Percentiles rank a stretch among this genome's conserved stretches.
Evolutionary conservation across 2,329 filamentous ascomycete genomes (phyloP).

Genomic region (Polytolypa hystricis): DNA sequence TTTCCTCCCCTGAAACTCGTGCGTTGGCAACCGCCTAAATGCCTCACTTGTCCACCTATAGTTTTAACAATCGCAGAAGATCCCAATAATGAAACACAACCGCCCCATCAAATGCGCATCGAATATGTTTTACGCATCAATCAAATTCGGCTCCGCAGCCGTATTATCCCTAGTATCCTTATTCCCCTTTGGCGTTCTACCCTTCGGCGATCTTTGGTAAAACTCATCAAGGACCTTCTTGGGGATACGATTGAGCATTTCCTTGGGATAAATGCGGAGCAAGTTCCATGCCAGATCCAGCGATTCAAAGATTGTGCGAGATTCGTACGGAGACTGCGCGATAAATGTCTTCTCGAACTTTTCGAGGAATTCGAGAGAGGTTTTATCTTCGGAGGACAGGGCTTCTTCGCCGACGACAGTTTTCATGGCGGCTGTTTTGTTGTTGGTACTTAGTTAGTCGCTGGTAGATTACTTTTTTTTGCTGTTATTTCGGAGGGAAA

Average conservation of each 20-base stretch:
- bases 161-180: conserved; percentile 39
- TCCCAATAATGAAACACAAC: no score
- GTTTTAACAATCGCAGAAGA: no score
- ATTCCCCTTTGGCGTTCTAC: conserved; percentile 20
- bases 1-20: no score
- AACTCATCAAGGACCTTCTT: conserved; percentile 73
- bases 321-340: conserved; percentile 82
- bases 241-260: conserved; percentile 89
- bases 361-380: conserved; percentile 94
- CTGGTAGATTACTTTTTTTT: background rate
- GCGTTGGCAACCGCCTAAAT: no score
- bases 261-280: conserved; percentile 94
- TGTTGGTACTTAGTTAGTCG: background rate
- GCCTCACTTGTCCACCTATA: no score
- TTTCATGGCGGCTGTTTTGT: conserved; percentile 72
- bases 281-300: conserved; percentile 94
- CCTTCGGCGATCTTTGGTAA: conserved; percentile 52
- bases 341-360: conserved; percentile 98
- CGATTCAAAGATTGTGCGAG: conserved; percentile 81
- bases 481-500: background rate
- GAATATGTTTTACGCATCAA: conserved; percentile 33
- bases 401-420: conserved; percentile 98
- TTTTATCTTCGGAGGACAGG: conserved; percentile 88
- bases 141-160: conserved; percentile 27
- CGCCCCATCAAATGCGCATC: no score